Percentiles rank a stretch among this genome's conserved stretches.
Conservation (phyloP, 2,329 filamentous ascomycete genomes). For the Xylariaceae sp. region DNA sequence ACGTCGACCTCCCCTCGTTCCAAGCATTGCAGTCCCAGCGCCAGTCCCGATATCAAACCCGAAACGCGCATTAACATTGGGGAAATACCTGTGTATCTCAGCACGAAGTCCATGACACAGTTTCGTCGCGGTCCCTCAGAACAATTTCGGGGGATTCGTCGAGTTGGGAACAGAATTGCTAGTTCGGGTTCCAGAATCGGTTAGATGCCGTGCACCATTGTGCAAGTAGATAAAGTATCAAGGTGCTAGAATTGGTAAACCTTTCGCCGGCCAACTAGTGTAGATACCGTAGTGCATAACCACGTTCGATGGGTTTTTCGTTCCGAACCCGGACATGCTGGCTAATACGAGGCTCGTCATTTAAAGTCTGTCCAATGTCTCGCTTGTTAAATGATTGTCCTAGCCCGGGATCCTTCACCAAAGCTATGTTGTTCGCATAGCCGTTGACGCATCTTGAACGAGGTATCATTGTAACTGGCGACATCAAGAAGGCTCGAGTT, state of each 20-base stretch:
- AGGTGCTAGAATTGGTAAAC: constrained; percentile 3
- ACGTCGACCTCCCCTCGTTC: background rate
- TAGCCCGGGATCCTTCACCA: background rate
- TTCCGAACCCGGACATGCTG: background rate
- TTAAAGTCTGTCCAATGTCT: background rate
- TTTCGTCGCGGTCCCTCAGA: constrained; percentile 9
- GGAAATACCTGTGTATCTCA: constrained; percentile 1
- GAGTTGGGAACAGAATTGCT: background rate
- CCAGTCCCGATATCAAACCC: too few species aligned
- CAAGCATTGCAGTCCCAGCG: background rate
- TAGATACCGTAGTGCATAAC: background rate
- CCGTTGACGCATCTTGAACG: constrained; percentile 3
- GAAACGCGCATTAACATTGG: constrained; percentile 3
- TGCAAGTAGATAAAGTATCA: background rate
- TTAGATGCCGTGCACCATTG: constrained; percentile 1
- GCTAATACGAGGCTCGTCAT: background rate
- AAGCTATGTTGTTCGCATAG: background rate
- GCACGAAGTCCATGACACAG: background rate
- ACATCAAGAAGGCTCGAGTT: background rate
- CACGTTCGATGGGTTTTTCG: background rate
- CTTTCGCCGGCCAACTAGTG: background rate
- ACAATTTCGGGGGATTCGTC: constrained; percentile 3
- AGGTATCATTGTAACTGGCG: constrained; percentile 9
- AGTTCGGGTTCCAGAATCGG: constrained; percentile 3
- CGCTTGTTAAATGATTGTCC: background rate